A percentile compares a stretch with the other conserved stretches of the same genome.
Conservation (phyloP, 441 rosid genomes). For the Erysimum cheiri region DNA sequence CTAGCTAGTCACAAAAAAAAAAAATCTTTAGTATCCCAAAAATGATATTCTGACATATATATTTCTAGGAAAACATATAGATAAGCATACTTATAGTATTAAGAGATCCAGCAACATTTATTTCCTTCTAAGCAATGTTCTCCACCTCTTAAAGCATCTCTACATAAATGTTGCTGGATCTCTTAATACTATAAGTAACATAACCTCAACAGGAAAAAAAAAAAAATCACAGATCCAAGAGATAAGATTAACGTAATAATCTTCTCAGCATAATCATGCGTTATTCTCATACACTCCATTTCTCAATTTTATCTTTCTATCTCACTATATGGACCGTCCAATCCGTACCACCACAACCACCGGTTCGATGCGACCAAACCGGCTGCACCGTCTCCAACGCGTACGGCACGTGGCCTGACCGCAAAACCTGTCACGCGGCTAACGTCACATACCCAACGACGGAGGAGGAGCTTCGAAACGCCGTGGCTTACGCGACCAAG, state of each 20-base stretch:
- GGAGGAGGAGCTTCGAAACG: slow-evolving; percentile 65
- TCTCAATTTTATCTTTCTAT: slow-evolving; percentile 27
- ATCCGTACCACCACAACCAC: slow-evolving; percentile 65
- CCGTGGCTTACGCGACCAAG: slow-evolving; percentile 65
- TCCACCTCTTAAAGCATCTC: slow-evolving; percentile 1
- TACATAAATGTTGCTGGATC: too few species aligned
- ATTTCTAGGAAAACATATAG: background rate
- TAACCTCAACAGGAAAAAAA: background rate
- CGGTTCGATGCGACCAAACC: slow-evolving; percentile 57
- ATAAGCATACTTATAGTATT: background rate
- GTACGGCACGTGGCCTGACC: slow-evolving; percentile 82
- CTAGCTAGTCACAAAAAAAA: background rate
- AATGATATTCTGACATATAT: background rate
- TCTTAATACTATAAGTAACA: too few species aligned
- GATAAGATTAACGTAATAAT: background rate
- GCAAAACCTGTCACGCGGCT: slow-evolving; percentile 57
- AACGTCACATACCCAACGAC: slow-evolving; percentile 64
- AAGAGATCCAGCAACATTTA: background rate
- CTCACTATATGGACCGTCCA: slow-evolving; percentile 26
- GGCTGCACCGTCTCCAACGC: slow-evolving; percentile 71
- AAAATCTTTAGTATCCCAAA: background rate
- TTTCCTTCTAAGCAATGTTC: slow-evolving; percentile 25
- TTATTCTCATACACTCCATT: background rate
- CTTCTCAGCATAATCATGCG: slow-evolving; percentile 29
- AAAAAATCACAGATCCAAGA: background rate